Conservation (phyloP, 2,329 filamentous ascomycete species). For the Fusarium nematophilum region DNA sequence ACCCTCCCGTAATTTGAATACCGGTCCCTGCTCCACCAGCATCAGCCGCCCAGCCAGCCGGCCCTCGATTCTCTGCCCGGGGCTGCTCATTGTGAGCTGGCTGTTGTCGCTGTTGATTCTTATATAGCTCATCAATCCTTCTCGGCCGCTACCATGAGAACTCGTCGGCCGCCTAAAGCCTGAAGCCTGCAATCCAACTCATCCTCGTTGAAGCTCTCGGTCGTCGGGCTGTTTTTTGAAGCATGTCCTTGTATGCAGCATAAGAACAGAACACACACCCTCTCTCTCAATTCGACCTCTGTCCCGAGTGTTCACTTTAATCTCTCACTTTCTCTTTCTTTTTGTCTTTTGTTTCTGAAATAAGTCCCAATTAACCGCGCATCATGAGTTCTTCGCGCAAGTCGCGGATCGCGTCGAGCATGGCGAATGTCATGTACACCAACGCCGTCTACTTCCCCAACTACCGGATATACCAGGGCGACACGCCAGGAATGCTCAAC, state of each 20-base stretch:
- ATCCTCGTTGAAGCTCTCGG: slow-evolving; percentile 28
- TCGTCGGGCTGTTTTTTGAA: slow-evolving; percentile 27
- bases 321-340: slow-evolving; percentile 1
- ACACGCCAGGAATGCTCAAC: slow-evolving; percentile 79
- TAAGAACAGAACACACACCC: slow-evolving; percentile 28
- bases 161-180: slow-evolving; percentile 43
- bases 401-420: slow-evolving; percentile 58
- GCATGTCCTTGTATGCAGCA: slow-evolving; percentile 31
- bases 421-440: slow-evolving; percentile 64
- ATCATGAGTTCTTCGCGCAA: slow-evolving; percentile 60
- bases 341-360: background rate
- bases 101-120: slow-evolving; percentile 33
- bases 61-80: slow-evolving; percentile 28
- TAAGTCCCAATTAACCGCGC: slow-evolving; percentile 1
- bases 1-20: slow-evolving; percentile 50
- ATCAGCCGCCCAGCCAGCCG: slow-evolving; percentile 35
- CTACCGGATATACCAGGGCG: slow-evolving; percentile 76
- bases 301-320: background rate
- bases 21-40: slow-evolving; percentile 44
- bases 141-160: slow-evolving; percentile 36
- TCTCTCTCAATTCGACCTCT: slow-evolving; percentile 23
- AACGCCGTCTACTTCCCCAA: slow-evolving; percentile 92
- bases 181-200: slow-evolving; percentile 39
- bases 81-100: slow-evolving; percentile 30
- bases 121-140: slow-evolving; percentile 45